Evolutionary conservation across 495 filamentous ascomycete species (phyloP), one percentile per base, ranked within the genome.

Genomic region (Paragyromitra xinjiangensis): DNA sequence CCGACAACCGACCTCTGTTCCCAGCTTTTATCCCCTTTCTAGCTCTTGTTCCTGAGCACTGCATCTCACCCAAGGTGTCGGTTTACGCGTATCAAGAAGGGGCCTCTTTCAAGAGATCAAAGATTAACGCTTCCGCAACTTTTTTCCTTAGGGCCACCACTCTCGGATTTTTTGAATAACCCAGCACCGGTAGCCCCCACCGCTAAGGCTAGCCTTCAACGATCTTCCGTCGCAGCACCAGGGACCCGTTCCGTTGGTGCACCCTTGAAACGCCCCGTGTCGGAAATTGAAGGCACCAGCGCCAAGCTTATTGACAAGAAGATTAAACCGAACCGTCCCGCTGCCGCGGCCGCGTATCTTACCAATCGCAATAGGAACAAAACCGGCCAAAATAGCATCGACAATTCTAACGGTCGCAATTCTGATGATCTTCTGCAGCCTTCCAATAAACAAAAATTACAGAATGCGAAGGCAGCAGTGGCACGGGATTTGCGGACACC

Each of bases 401-500:
- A 56, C 26, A 44, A 56, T 64, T 22, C 50, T 53, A 53, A 53
- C 16, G 56, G 29, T 39, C 56, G 56, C 26, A 61, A 69, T 58
- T 58, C 71, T 51, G 37, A 69, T 61, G 64, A 74, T 73, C 50
- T 22, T 39, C 50, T 44, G 42, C 69, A 66, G 29, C 62, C 44
- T 44, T 39, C 74, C 64, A 61, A 29, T 65, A 67, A 67, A 66
- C 63, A 65, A 69, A 77, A 74, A 39, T 26, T 9, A 16, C 66
- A 11, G 51, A 70, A 45, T 42, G 75, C 45, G 62, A 64, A 62
- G 9, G 76, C 50, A 63, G 64, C 79, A 65, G 78, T 71, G 67
- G 40, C 24, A 26, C 62, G 61, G 63, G 68, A 75, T 58, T 69
- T 77, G 48, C 69, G 64, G 56, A 83, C 83, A 6, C 88, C 86